Base-by-base conservation (phyloP, 2,329 filamentous ascomycete genomes). In the Penicillium crustosum region DNA sequence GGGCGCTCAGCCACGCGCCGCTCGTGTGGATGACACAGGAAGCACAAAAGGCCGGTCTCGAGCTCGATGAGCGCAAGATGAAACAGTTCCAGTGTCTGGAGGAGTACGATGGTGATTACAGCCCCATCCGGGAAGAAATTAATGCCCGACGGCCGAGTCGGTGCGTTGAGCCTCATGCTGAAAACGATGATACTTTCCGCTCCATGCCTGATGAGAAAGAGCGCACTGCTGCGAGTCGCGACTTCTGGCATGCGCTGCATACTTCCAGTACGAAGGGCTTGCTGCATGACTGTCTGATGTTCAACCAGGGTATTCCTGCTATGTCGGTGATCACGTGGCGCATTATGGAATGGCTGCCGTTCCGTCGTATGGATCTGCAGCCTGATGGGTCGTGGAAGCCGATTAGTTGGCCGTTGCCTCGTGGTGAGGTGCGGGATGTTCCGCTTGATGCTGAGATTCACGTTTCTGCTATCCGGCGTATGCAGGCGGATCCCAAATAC, bases 281-380 rank as follows among this genome's bases (percentile, higher is more conserved):
- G 27, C 83, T 91, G 42, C 89, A 93, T 69, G 90, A 93, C 70
- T 90, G 88, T 3, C 81, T 93, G 0, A 76, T 82, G 49, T 90
- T 85, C 65, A 79, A 81, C 13, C 82, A 84, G 13, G 89, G 89
- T 0, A 77, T 89, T 4, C 72, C 80, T 0, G 60, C 62, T 25
- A 55, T 77, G 4, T 83, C 86, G 0, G 88, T 91, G 0, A 64
- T 88, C 0, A 82, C 81, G 2, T 93, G 90, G 90, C 89, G 86
- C 36, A 71, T 90, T 23, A 90, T 93, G 89, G 90, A 93, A 68
- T 92, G 89, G 70, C 78, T 93, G 25, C 90, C 90, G 0, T 93
- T 93, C 75, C 83, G 89, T 1, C 81, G 90, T 25, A 93, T 94
- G 88, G 90, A 93, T 65, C 77, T 93, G 8, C 85, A 86, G 60